These are phyloP conservation scores for Aspergillus phoenicis DNA, from an alignment of 2,329 filamentous ascomycete genomes.

Conservation along the genomic window DNA sequence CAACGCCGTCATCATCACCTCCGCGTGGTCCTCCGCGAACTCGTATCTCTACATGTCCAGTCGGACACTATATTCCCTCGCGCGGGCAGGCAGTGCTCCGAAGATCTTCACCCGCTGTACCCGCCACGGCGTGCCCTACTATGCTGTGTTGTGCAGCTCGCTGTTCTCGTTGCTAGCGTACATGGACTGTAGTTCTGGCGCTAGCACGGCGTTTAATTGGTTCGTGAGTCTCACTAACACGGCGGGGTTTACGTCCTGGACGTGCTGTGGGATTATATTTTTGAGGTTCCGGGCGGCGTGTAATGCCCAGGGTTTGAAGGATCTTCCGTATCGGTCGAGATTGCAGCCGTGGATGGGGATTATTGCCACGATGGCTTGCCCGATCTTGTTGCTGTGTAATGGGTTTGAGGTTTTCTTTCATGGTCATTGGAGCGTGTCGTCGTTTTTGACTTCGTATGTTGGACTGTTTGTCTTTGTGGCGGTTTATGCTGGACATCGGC, in stretches of 20 bases:
- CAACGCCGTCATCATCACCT: conserved; percentile 69
- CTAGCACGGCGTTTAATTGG: conserved; percentile 60
- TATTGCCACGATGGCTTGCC: conserved; percentile 43
- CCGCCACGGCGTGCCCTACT: conserved; percentile 65
- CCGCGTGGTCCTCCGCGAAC: conserved; percentile 68
- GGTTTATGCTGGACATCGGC: conserved; percentile 13
- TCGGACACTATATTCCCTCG: conserved; percentile 66
- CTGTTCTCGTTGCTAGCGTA: conserved; percentile 68
- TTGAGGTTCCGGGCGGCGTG: conserved; percentile 69
- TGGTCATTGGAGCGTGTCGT: conserved; percentile 58
- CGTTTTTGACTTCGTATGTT: conserved; percentile 64
- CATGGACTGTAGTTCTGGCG: conserved; percentile 63
- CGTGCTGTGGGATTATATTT: conserved; percentile 67
- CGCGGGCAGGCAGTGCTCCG: conserved; percentile 67
- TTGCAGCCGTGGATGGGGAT: conserved; percentile 71
- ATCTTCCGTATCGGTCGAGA: conserved; percentile 66
- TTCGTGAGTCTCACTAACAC: conserved; percentile 29
- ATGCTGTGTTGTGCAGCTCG: conserved; percentile 65
- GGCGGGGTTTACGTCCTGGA: conserved; percentile 26
- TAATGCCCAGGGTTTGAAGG: conserved; percentile 64
- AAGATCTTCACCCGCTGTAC: conserved; percentile 49
- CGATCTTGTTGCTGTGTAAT: conserved; percentile 8
- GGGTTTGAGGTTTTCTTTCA: conserved; percentile 47
- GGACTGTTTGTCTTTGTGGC: conserved; percentile 59
- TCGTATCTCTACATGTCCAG: conserved; percentile 67